Evolutionary conservation across 2,329 filamentous ascomycete genomes (phyloP).

Genomic region (Lachnellula subtilissima): DNA sequence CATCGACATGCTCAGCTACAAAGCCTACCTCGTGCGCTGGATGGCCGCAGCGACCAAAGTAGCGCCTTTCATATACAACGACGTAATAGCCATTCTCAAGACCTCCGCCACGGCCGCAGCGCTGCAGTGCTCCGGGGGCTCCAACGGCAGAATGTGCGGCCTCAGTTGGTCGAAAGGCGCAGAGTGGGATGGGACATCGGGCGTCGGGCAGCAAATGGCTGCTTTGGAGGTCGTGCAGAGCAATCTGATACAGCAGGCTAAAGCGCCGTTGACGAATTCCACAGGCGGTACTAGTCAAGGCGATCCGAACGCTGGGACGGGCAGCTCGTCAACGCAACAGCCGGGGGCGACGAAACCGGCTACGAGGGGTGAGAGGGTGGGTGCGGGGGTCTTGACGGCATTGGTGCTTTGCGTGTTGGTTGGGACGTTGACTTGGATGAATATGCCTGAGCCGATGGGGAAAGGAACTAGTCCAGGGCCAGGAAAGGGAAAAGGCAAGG

Average conservation of each 20-base stretch:
- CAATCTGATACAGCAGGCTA: constrained; percentile 48
- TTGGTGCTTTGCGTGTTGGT: constrained; percentile 48
- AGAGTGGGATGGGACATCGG: constrained; percentile 53
- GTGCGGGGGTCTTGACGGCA: constrained; percentile 62
- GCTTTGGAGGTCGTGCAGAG: constrained; percentile 60
- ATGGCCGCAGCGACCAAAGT: constrained; percentile 58
- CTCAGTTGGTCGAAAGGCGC: constrained; percentile 51
- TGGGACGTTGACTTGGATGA: constrained; percentile 20
- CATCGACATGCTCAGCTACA: constrained; percentile 58
- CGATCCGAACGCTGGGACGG: constrained; percentile 25
- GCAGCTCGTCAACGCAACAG: background rate
- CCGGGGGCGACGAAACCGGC: constrained; percentile 9
- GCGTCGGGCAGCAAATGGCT: constrained; percentile 67
- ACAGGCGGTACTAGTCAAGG: constrained; percentile 55
- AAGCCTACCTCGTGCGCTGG: constrained; percentile 58
- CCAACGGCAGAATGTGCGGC: constrained; percentile 54
- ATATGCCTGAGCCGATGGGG: no score
- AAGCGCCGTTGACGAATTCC: constrained; percentile 41
- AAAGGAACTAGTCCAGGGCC: no score
- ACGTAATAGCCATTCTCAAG: constrained; percentile 48
- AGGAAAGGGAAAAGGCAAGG: no score
- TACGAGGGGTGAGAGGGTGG: constrained; percentile 57
- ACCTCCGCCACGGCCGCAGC: constrained; percentile 53
- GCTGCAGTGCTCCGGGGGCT: constrained; percentile 52
- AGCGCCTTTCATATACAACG: constrained; percentile 52